Percentiles rank a stretch among this genome's conserved stretches.
Conservation (phyloP, 2,329 filamentous ascomycete species). For the Colletotrichum incanum region DNA sequence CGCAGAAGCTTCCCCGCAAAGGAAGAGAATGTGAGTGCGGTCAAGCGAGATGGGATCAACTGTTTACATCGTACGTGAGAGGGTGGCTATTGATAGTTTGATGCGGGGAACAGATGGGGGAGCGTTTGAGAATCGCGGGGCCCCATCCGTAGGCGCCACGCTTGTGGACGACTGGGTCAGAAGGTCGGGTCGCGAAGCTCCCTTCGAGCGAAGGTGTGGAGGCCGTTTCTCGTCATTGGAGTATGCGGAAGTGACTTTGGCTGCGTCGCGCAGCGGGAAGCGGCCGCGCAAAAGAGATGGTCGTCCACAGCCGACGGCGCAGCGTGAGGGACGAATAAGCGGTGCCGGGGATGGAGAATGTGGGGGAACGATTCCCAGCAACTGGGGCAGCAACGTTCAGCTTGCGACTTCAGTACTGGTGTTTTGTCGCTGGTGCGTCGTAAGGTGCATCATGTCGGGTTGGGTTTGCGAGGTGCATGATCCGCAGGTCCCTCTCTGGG, state of each 20-base stretch:
- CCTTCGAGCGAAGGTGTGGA: constrained; percentile 43
- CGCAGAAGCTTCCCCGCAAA: constrained; percentile 36
- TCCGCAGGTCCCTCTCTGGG: constrained; percentile 41
- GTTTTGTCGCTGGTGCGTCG: constrained; percentile 3
- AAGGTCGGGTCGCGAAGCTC: constrained; percentile 29
- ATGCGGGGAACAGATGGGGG: constrained; percentile 34
- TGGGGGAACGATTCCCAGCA: constrained; percentile 21
- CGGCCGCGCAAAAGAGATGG: constrained; percentile 1
- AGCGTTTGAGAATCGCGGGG: constrained; percentile 41
- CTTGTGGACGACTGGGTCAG: constrained; percentile 29
- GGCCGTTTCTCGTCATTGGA: constrained; percentile 18
- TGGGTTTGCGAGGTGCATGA: constrained; percentile 38
- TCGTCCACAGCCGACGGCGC: too few relatives aligned
- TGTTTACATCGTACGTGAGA: constrained; percentile 17
- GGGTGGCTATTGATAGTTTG: constrained; percentile 26
- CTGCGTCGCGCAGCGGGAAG: not conserved
- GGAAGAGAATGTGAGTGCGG: constrained; percentile 5
- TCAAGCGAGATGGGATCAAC: constrained; percentile 25
- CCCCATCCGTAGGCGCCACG: constrained; percentile 21
- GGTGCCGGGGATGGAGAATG: constrained; percentile 13
- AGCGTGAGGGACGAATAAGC: constrained; percentile 3
- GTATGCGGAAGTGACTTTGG: constrained; percentile 4
- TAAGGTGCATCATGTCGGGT: constrained; percentile 3
- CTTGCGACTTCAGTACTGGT: not conserved
- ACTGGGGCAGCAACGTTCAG: constrained; percentile 2